Percentiles rank a stretch among this genome's conserved stretches.
Conservation (phyloP, 2,329 filamentous ascomycete genomes). For the Grosmannia clavigera region DNA sequence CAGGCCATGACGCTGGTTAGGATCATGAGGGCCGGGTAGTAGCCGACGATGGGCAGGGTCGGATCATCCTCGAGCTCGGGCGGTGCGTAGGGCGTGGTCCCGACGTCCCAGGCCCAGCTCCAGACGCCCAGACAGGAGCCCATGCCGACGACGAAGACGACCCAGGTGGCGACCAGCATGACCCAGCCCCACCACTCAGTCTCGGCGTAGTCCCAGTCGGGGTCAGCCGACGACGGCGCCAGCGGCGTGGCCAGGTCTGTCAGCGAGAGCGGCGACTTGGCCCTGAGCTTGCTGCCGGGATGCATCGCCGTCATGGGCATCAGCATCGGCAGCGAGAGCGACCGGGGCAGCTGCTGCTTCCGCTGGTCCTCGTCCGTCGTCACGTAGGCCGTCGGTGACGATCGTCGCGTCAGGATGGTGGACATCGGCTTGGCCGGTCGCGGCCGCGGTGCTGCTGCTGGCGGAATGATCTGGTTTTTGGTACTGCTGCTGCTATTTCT, state of each 20-base stretch:
- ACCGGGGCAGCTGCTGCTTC: slow-evolving; percentile 10
- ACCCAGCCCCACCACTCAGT: slow-evolving; percentile 99
- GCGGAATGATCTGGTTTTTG: slow-evolving; percentile 16
- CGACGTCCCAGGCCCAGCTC: slow-evolving; percentile 99
- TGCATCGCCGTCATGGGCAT: slow-evolving; percentile 7
- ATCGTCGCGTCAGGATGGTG: neutral
- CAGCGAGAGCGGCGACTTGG: slow-evolving; percentile 49
- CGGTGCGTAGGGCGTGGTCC: slow-evolving; percentile 87
- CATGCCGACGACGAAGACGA: slow-evolving; percentile 94
- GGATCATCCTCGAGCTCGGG: slow-evolving; percentile 92
- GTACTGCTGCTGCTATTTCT: neutral
- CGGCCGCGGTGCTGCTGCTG: slow-evolving; percentile 2
- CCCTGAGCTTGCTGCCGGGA: slow-evolving; percentile 15
- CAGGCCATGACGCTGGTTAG: slow-evolving; percentile 93
- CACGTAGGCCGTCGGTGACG: neutral
- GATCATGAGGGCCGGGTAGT: slow-evolving; percentile 90
- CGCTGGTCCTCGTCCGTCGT: slow-evolving; percentile 3
- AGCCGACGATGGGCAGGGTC: slow-evolving; percentile 88
- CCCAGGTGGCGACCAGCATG: slow-evolving; percentile 79
- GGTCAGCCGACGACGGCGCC: slow-evolving; percentile 21
- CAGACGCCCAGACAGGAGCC: slow-evolving; percentile 88
- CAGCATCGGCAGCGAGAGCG: neutral
- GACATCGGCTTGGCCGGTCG: neutral
- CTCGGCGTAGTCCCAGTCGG: slow-evolving; percentile 79
- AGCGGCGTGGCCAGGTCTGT: slow-evolving; percentile 30